Evolutionary conservation across 305 asterid species (phyloP).

Genomic region (Solanum chacoense): DNA sequence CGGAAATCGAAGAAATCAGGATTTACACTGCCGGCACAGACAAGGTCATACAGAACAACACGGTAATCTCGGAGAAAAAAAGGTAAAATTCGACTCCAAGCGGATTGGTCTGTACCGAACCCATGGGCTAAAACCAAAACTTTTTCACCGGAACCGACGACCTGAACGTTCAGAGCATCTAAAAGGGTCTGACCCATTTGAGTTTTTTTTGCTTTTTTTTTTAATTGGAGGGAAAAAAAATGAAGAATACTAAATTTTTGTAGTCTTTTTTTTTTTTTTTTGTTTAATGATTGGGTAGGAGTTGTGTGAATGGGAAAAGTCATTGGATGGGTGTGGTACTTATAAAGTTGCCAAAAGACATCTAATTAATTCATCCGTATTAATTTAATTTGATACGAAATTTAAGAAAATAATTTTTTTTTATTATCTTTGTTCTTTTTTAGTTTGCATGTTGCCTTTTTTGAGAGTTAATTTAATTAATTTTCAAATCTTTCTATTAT

Average conservation of each 20-base stretch:
- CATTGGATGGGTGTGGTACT: background rate
- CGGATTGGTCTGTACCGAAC: conserved; percentile 37
- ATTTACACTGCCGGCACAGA: conserved; percentile 43
- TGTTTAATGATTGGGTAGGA: background rate
- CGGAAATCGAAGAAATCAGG: conserved; percentile 39
- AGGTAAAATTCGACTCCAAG: conserved; percentile 34
- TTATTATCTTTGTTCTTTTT: no score
- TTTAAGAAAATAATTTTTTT: no score
- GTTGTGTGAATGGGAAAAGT: background rate
- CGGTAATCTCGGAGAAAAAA: conserved; percentile 22
- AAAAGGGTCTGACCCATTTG: conserved; percentile 22
- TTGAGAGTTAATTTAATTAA: background rate
- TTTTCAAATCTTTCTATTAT: no score
- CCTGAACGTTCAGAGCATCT: conserved; percentile 28
- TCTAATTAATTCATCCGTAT: background rate
- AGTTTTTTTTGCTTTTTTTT: background rate
- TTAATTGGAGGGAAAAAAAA: background rate
- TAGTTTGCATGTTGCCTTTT: no score
- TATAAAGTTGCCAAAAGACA: background rate
- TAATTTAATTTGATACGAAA: background rate
- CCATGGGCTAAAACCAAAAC: conserved; percentile 33
- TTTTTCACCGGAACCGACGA: conserved; percentile 28
- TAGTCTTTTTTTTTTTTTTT: background rate
- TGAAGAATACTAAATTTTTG: background rate
- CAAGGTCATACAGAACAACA: conserved; percentile 31